Evolutionary conservation across 2,329 filamentous ascomycete genomes (phyloP).

Genomic region (Neonectria neomacrospora): DNA sequence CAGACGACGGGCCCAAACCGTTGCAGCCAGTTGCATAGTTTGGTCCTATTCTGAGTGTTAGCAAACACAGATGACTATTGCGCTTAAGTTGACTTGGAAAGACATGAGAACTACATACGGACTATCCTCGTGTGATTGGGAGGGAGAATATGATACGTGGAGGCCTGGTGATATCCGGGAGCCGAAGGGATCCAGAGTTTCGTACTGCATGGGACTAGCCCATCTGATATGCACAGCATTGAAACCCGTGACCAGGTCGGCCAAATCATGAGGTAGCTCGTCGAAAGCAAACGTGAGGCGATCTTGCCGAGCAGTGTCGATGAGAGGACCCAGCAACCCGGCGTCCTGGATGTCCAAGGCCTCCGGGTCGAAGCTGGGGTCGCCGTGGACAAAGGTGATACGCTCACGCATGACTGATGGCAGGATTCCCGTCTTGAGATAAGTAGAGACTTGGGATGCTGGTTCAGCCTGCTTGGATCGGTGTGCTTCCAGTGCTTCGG

Average conservation of each 20-base stretch:
- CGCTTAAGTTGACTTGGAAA: not conserved
- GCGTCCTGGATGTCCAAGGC: conserved; percentile 67
- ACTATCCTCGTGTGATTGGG: conserved; percentile 26
- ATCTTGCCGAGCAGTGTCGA: conserved; percentile 81
- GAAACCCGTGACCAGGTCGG: conserved; percentile 68
- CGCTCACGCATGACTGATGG: conserved; percentile 73
- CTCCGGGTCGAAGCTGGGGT: conserved; percentile 71
- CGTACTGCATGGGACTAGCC: conserved; percentile 69
- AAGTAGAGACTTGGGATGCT: not conserved
- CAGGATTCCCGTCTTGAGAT: not conserved
- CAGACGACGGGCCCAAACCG: conserved; percentile 70
- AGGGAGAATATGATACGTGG: conserved; percentile 80
- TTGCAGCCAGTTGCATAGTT: conserved; percentile 69
- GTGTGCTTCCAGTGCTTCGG: conserved; percentile 16
- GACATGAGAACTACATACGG: conserved; percentile 34
- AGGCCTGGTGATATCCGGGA: conserved; percentile 83
- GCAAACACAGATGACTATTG: not conserved
- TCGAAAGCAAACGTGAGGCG: conserved; percentile 77
- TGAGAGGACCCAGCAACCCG: conserved; percentile 64
- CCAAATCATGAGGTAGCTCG: conserved; percentile 78
- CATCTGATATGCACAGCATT: conserved; percentile 84
- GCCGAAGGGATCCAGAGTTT: conserved; percentile 74
- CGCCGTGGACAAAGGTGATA: conserved; percentile 81
- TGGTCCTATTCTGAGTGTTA: conserved; percentile 49
- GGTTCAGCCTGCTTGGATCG: not conserved